A percentile compares a stretch with the other conserved stretches of the same genome.
These are phyloP conservation scores for Ambrosia trifida DNA, from an alignment of 129 eudicot species.

Conservation along the genomic window DNA sequence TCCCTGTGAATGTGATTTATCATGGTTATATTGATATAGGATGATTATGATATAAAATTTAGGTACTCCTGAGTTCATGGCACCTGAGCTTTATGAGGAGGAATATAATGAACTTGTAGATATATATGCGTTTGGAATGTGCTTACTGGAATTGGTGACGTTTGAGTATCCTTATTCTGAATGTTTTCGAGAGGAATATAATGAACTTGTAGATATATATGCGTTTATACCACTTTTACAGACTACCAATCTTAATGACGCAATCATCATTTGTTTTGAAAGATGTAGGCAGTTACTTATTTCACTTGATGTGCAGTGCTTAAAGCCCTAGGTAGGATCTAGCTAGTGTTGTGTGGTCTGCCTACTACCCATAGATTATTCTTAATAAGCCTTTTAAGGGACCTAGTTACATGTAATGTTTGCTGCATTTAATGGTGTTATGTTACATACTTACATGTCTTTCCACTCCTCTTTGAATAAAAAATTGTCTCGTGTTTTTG, in stretches of 20 bases:
- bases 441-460: background rate
- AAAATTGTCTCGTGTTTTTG: constrained; percentile 7
- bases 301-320: constrained; percentile 19
- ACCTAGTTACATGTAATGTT: constrained; percentile 8
- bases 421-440: background rate
- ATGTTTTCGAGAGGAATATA: constrained; percentile 90
- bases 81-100: too few relatives aligned
- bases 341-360: constrained; percentile 12
- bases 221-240: constrained; percentile 28
- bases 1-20: constrained; percentile 12
- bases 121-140: too few relatives aligned
- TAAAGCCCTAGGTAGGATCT: background rate
- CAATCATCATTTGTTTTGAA: constrained; percentile 5
- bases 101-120: too few relatives aligned
- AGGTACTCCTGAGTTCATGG: too few relatives aligned
- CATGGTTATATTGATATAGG: background rate
- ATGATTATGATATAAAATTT: constrained; percentile 3
- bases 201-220: constrained; percentile 95
- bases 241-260: background rate
- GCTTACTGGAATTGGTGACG: too few relatives aligned
- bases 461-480: background rate
- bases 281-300: background rate
- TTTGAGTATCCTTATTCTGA: constrained; percentile 98
- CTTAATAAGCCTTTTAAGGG: background rate
- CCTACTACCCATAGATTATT: too few relatives aligned